Percentiles rank a stretch among this genome's conserved stretches.
Evolutionary conservation across 768 basidiomycete genomes (phyloP).

Genomic region (Astraeus odoratus): DNA sequence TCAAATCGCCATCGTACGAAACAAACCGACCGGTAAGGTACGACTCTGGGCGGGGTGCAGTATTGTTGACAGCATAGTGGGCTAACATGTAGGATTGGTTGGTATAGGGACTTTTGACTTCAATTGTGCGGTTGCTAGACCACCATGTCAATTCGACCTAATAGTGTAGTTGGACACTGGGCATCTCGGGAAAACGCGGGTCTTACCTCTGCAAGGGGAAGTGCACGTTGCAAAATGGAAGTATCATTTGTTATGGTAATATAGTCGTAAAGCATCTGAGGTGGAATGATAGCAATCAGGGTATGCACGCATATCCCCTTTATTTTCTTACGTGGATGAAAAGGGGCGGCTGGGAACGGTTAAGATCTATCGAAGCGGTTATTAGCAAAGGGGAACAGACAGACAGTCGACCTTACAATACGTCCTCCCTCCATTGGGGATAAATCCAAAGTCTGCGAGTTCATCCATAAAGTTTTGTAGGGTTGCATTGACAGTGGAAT

Average conservation of each 20-base stretch:
- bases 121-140: slow-evolving; percentile 61
- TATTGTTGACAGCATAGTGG: slow-evolving; percentile 74
- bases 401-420: slow-evolving; percentile 51
- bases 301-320: background rate
- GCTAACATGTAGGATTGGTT: slow-evolving; percentile 59
- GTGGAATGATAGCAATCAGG: background rate
- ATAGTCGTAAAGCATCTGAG: slow-evolving; percentile 86
- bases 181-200: background rate
- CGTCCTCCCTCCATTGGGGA: slow-evolving; percentile 90
- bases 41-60: slow-evolving; percentile 85
- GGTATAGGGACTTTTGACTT: slow-evolving; percentile 65
- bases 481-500: slow-evolving; percentile 64
- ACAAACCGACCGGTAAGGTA: slow-evolving; percentile 49
- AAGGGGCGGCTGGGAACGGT: slow-evolving; percentile 89
- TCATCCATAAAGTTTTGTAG: slow-evolving; percentile 96
- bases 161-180: background rate
- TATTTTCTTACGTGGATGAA: slow-evolving; percentile 60
- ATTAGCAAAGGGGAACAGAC: background rate
- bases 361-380: slow-evolving; percentile 45
- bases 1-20: background rate
- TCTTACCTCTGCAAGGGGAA: slow-evolving; percentile 76
- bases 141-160: slow-evolving; percentile 84
- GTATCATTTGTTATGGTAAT: slow-evolving; percentile 65
- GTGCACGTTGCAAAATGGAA: slow-evolving; percentile 65
- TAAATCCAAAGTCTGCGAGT: slow-evolving; percentile 75